Evolutionary conservation across 305 asterid species (phyloP).

Genomic region (Fraxinus floribunda): DNA sequence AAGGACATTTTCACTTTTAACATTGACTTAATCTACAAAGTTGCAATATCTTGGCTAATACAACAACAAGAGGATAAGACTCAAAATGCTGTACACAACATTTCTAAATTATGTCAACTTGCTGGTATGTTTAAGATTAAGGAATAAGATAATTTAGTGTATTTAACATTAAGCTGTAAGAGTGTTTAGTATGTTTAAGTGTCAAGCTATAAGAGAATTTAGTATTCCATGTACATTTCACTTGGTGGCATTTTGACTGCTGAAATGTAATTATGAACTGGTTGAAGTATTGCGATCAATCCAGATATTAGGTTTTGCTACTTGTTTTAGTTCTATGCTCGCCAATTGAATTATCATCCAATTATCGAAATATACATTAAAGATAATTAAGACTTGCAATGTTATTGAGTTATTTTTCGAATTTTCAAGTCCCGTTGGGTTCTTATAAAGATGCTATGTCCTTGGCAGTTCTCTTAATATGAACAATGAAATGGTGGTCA

Average conservation of each 20-base stretch:
- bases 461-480: not conserved
- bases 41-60: not conserved
- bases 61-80: not conserved
- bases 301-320: not conserved
- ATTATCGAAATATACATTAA: not conserved
- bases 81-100: not conserved
- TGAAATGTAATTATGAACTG: not conserved
- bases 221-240: not conserved
- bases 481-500: not conserved
- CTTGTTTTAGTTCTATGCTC: not conserved
- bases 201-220: not conserved
- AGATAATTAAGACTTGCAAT: not conserved
- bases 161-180: not conserved
- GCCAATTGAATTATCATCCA: not conserved
- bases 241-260: not conserved
- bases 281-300: not conserved
- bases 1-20: constrained; percentile 1
- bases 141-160: not conserved
- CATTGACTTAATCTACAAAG: not conserved
- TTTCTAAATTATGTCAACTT: not conserved
- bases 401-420: not conserved
- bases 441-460: not conserved
- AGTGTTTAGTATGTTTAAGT: not conserved
- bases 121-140: not conserved
- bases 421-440: not conserved